Conservation (phyloP, 441 rosid genomes). For the Arabidopsis hybrid region DNA sequence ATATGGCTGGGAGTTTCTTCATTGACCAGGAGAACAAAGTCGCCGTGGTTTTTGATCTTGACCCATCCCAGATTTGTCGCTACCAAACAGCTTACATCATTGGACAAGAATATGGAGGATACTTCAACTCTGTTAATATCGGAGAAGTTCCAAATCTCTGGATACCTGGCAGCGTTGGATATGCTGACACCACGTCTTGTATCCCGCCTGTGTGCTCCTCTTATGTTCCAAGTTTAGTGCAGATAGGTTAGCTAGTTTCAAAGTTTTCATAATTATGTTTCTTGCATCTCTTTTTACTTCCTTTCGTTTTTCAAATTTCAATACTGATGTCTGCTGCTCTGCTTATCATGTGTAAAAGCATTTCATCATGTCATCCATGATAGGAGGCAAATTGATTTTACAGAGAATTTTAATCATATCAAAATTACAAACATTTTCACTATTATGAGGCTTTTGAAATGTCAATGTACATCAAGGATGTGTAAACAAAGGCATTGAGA, state of each 20-base stretch:
- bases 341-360: too few species aligned
- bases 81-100: neutral
- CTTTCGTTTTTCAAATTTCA: neutral
- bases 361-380: too few species aligned
- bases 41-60: neutral
- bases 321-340: neutral
- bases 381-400: too few species aligned
- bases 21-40: neutral
- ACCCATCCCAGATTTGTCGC: neutral
- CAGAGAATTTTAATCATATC: neutral
- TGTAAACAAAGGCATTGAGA: conserved; percentile 9
- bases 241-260: neutral
- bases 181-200: neutral
- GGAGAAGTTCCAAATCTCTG: neutral
- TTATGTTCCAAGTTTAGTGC: conserved; percentile 1
- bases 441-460: conserved; percentile 13
- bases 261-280: neutral
- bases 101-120: neutral
- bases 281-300: neutral
- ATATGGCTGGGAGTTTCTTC: neutral
- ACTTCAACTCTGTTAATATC: neutral
- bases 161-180: neutral
- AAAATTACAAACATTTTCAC: conserved; percentile 21
- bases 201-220: neutral
- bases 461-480: conserved; percentile 34